phyloP scores from a whole-genome alignment of 805 yeast species.

The Blastobotrys americana region DNA sequence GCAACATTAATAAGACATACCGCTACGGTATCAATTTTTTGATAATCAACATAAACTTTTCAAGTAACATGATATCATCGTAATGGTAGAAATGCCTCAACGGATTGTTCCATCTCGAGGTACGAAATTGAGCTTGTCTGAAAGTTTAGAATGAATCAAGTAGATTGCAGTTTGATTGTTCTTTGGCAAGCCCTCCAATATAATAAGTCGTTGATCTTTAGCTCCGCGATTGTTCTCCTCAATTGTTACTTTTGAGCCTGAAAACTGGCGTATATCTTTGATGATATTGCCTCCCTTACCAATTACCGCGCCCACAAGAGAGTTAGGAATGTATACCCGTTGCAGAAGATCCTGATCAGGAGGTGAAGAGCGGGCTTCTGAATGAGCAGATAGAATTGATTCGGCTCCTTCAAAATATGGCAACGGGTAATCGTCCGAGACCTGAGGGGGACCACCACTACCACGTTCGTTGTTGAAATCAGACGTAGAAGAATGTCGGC shows the following conservation, averaged over 20 bases:
- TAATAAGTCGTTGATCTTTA: conserved; percentile 51
- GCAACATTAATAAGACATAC: too few relatives aligned
- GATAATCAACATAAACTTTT: too few relatives aligned
- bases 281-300: conserved; percentile 78
- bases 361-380: conserved; percentile 10
- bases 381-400: conserved; percentile 10
- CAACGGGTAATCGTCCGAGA: neutral
- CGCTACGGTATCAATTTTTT: too few relatives aligned
- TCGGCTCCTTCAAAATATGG: neutral
- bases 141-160: conserved; percentile 61
- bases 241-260: conserved; percentile 66
- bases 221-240: conserved; percentile 48
- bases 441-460: neutral
- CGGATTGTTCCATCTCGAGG: too few relatives aligned
- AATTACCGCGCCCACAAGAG: conserved; percentile 68
- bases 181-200: conserved; percentile 58
- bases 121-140: neutral
- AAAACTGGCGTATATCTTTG: conserved; percentile 60
- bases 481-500: too few relatives aligned
- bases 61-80: too few relatives aligned
- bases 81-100: too few relatives aligned
- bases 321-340: conserved; percentile 59
- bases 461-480: neutral
- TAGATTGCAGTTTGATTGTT: conserved; percentile 68
- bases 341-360: conserved; percentile 7